Evolutionary conservation across 2,329 filamentous ascomycete species (phyloP).

Genomic region (Graphilbum ipis-grandicollis): DNA sequence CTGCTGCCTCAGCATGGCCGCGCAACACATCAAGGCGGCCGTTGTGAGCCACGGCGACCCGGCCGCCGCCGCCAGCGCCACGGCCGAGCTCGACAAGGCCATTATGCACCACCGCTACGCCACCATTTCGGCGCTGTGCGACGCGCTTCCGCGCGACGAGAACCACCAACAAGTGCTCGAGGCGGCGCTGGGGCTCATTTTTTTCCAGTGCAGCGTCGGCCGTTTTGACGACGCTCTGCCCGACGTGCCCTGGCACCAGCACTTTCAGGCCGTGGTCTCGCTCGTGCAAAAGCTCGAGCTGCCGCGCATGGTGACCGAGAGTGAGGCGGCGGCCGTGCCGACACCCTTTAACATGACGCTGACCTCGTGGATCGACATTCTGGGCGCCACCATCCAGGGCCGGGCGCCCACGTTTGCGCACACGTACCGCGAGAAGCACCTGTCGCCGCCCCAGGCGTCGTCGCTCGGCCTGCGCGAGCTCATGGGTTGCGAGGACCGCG

Average conservation of each 20-base stretch:
- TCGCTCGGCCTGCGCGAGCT: constrained; percentile 68
- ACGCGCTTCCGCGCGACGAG: constrained; percentile 61
- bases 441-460: constrained; percentile 38
- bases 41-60: constrained; percentile 24
- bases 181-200: constrained; percentile 84
- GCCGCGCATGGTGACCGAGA: constrained; percentile 37
- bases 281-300: constrained; percentile 76
- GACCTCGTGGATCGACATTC: constrained; percentile 90
- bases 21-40: constrained; percentile 77
- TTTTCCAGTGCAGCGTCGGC: constrained; percentile 87
- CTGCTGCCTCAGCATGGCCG: constrained; percentile 86
- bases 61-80: constrained; percentile 21
- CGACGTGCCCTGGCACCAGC: constrained; percentile 92
- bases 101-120: constrained; percentile 85
- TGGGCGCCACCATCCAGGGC: constrained; percentile 83
- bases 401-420: constrained; percentile 77
- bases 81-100: constrained; percentile 68
- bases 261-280: constrained; percentile 81
- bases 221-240: constrained; percentile 68
- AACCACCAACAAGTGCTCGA: constrained; percentile 81
- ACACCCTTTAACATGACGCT: constrained; percentile 92
- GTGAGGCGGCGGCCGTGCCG: constrained; percentile 24
- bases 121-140: constrained; percentile 72
- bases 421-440: constrained; percentile 88
- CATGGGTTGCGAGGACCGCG: constrained; percentile 92